Evolutionary conservation across 1,284 basidiomycete species (phyloP), one percentile per base, ranked within the genome.

Genomic region (Phlebopus sp.): DNA sequence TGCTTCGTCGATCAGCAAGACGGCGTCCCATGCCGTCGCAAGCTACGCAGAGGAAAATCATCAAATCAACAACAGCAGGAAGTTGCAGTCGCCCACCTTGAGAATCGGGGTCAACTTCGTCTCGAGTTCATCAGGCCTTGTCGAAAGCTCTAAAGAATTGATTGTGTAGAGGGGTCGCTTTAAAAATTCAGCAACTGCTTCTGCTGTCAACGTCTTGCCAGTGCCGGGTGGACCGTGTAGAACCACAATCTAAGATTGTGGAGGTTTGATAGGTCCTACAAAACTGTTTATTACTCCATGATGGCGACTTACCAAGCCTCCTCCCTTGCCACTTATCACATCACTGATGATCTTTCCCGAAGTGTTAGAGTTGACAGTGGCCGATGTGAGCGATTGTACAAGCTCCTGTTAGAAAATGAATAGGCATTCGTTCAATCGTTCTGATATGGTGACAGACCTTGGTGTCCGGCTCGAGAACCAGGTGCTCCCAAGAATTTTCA

Each of bases 1-100:
- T 10, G 68, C 69, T 52, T 71, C 69, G 43, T 71, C 69, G 15
- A 71, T 51, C 31, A 71, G 54, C 5, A 71, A 49, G 3, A 71
- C 62, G 5, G 69, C 69, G 44, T 64, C 59, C 69, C 69, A 70
- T 25, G 43, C 50, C 4, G 61, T 55, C 8, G 63, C 63, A 10
- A 71, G 51, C 41, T 62, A 25, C n/a, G n/a, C 10, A 49, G 42
- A 45, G 29, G 9, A 23, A 19, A 5, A 37, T 23, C 21, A 29
- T 50, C 9, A 35, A 42, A 19, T 19, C 18, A 35, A 14, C 5
- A 19, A 11, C 10, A 21, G 23, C 14, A 23, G 25, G 14, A n/a
- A 2, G 17, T 10, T 15, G 2, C 23, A 30, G 23, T 17, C 29
- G 10, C 44, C n/a, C 37, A 51, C 49, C 10, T n/a, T 57, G n/a